Evolutionary conservation across 140 eudicot genomes (phyloP).

Genomic region (Flaveria floridana): DNA sequence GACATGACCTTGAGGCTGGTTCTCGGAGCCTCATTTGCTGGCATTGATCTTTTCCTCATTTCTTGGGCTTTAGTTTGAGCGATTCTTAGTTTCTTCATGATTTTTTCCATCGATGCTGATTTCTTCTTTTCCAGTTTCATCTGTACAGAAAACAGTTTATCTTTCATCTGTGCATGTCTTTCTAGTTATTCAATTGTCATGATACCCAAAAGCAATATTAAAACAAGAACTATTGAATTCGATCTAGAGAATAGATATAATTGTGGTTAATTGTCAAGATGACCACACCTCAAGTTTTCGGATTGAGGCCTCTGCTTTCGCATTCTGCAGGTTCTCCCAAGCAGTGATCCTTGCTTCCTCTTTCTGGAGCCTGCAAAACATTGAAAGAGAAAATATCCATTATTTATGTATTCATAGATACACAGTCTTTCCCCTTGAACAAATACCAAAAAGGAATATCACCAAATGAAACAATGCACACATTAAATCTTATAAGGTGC

Average conservation of each 20-base stretch:
- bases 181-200: slow-evolving; percentile 1
- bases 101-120: slow-evolving; percentile 72
- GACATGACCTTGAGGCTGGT: slow-evolving; percentile 27
- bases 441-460: background rate
- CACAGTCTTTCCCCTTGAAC: background rate
- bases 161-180: background rate
- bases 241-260: background rate
- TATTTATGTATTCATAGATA: background rate
- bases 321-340: slow-evolving; percentile 95
- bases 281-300: slow-evolving; percentile 74
- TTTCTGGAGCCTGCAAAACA: slow-evolving; percentile 52
- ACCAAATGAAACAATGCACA: slow-evolving; percentile 17
- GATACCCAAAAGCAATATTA: background rate
- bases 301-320: slow-evolving; percentile 90
- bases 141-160: slow-evolving; percentile 32
- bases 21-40: slow-evolving; percentile 35
- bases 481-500: background rate
- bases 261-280: background rate
- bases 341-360: slow-evolving; percentile 82
- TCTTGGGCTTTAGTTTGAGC: slow-evolving; percentile 71
- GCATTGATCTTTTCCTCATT: slow-evolving; percentile 47
- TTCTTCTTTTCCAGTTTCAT: slow-evolving; percentile 86
- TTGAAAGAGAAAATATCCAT: background rate
- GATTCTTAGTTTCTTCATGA: slow-evolving; percentile 59
- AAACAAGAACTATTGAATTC: background rate